Evolutionary conservation across 2,329 filamentous ascomycete genomes (phyloP), one percentile per base, ranked within the genome.

Genomic region (Hortaea werneckii): DNA sequence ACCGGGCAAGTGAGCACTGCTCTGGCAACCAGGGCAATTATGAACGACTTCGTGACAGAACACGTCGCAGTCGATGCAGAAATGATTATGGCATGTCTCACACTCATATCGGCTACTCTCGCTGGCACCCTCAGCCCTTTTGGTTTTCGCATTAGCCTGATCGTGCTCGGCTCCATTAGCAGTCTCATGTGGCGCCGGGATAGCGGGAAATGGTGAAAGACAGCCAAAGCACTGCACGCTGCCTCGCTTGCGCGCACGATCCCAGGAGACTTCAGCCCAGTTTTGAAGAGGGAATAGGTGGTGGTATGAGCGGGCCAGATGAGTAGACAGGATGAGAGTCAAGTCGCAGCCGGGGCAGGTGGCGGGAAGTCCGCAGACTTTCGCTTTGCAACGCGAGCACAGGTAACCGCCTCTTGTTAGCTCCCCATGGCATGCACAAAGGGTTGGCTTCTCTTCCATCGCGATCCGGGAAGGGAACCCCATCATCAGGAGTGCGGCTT

Each of bases 51-150:
- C 88, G 63, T 98, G 92, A 26, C 87, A 85, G 68, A 92, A 95
- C 26, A 95, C 80, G 65, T 98, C 92, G 65, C 92, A 98, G 64
- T 98, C 92, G 54, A 98, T 94, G 71, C 92, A 98, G 63, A 96
- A 98, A 67, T 96, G 90, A 49, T 85, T 82, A 3, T 76, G 68
- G 65, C 92, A 98, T n/a, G 83, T 81, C 55, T 83, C 78, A 64
- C 92, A 98, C 48, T 85, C 86, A 63, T 98, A 98, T 43, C 92
- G 73, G 41, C 84, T 82, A 60, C 85, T 92, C 69, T 94, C 87
- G 63, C 85, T 90, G 38, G 89, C 82, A 1, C 83, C 63, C 42
- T 62, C 55, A 12, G 56, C 61, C 28, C 54, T 50, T 46, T 50
- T 56, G 30, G 38, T 44, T 28, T 42, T 47, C 29, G 39, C 39